Evolutionary conservation across 257 asterid genomes (phyloP).

Genomic region (Capsicum pubescens): DNA sequence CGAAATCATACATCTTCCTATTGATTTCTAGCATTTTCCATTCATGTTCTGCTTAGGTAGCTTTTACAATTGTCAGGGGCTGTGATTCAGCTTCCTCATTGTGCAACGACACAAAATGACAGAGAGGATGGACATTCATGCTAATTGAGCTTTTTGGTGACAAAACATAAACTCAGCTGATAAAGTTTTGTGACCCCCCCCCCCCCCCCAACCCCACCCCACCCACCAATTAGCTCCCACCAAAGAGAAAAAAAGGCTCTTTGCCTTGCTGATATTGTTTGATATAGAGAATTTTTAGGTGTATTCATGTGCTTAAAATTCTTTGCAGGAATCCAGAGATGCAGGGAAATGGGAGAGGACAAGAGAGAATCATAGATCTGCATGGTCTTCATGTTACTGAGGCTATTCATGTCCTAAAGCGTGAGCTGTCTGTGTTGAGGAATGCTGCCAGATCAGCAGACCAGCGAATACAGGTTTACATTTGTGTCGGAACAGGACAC

Average conservation of each 20-base stretch:
- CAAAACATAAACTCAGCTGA: not conserved
- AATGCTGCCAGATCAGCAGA: slow-evolving; percentile 83
- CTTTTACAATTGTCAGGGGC: not conserved
- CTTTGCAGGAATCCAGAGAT: slow-evolving; percentile 72
- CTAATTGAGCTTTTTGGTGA: not conserved
- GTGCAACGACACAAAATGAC: slow-evolving; percentile 5
- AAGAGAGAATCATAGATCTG: slow-evolving; percentile 87
- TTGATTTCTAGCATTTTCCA: not conserved
- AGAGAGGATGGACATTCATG: slow-evolving; percentile 4
- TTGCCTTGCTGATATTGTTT: not conserved
- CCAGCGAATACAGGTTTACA: slow-evolving; percentile 77
- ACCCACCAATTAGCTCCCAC: too few relatives aligned
- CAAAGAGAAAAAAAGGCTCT: not conserved
- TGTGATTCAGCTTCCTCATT: not conserved
- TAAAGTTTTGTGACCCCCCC: slow-evolving; percentile 1
- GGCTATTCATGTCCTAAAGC: slow-evolving; percentile 89
- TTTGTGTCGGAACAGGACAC: slow-evolving; percentile 96
- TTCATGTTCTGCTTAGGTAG: slow-evolving; percentile 21
- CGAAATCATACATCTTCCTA: not conserved
- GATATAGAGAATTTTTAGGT: not conserved
- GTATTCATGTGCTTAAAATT: not conserved
- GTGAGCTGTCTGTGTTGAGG: slow-evolving; percentile 76
- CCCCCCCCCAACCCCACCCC: not conserved
- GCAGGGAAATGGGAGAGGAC: slow-evolving; percentile 62
- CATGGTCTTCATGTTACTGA: slow-evolving; percentile 97